A percentile compares a stretch with the other conserved stretches of the same genome.
These are phyloP conservation scores for Dicorynia guianensis DNA, from an alignment of 306 rosid genomes.

Conservation along the genomic window DNA sequence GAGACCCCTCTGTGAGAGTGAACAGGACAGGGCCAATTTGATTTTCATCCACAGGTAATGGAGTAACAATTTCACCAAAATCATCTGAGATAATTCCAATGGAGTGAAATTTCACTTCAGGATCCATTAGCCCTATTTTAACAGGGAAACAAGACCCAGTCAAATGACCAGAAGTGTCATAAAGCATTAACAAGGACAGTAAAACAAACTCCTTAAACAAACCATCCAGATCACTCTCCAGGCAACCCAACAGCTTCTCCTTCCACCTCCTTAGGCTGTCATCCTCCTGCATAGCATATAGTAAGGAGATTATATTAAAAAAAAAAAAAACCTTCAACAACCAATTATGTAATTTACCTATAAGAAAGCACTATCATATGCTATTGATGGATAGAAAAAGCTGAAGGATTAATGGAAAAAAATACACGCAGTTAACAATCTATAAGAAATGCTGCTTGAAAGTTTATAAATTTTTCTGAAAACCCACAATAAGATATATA, in stretches of 20 bases:
- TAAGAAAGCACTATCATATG: not conserved
- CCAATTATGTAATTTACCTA: not conserved
- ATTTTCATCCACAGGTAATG: conserved; percentile 50
- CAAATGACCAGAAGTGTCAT: not conserved
- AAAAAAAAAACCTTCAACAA: conserved; percentile 8
- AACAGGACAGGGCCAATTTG: conserved; percentile 59
- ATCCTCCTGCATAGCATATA: conserved; percentile 73
- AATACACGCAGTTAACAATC: not conserved
- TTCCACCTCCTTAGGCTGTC: conserved; percentile 99
- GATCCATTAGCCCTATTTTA: conserved; percentile 68
- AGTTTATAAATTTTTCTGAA: not conserved
- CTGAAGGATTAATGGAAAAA: too few relatives aligned
- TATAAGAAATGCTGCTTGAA: not conserved
- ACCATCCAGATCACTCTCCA: conserved; percentile 87
- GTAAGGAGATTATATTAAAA: not conserved
- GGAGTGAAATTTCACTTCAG: conserved; percentile 80
- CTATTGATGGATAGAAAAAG: too few relatives aligned
- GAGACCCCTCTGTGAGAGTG: conserved; percentile 77
- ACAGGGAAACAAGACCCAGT: conserved; percentile 26
- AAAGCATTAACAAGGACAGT: conserved; percentile 26
- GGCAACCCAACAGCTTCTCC: conserved; percentile 92
- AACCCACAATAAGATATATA: too few relatives aligned
- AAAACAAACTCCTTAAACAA: conserved; percentile 40
- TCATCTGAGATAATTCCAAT: conserved; percentile 59
- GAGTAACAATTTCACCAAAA: conserved; percentile 51